Evolutionary conservation across 2,329 filamentous ascomycete genomes (phyloP), one percentile per base, ranked within the genome.

Genomic region (Chrysoporthe austroafricana): DNA sequence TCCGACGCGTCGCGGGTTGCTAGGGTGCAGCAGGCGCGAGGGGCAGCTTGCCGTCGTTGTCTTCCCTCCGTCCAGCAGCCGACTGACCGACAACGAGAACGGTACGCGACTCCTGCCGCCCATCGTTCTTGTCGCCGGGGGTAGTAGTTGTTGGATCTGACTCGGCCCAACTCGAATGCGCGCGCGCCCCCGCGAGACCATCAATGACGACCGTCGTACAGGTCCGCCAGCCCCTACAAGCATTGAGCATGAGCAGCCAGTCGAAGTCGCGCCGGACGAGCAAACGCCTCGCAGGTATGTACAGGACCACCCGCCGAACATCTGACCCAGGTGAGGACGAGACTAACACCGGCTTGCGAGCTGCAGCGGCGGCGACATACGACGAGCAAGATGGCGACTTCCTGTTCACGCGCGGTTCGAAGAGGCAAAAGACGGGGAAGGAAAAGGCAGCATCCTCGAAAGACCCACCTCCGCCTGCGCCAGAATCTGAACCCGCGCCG

Each of bases 361-460:
- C 48, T 14, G 59, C 66, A 76, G 76, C 73, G 66, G 66, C 74
- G 62, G 73, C 74, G 61, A 83, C 79, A 70, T 90, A 90, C 73
- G 90, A 92, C 73, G 91, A 94, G 77, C 86, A 91, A 74, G 89
- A 92, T 80, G 91, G 91, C 73, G 92, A 92, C 70, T 94, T 94
- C 73, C 83, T 88, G 67, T 94, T 94, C 76, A 88, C 89, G 71
- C 87, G 91, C 72, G 88, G 85, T 70, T 83, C 89, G 13, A 91
- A 91, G 75, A 81, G 86, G 74, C 83, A 84, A 69, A 93, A 90
- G 79, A 85, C 86, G 56, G 83, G 84, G 67, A 80, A 84, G 66
- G 77, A 80, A 11, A 34, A 64, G 4, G 64, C 67, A 46, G 65
- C 71, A 18, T 18, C 79, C 80, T 61, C 79, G 74, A 63, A 66